Percentiles rank a stretch among this genome's conserved stretches.
Evolutionary conservation across 169 alveolate genomes (phyloP).

Genomic region (Eimeria acervulina): DNA sequence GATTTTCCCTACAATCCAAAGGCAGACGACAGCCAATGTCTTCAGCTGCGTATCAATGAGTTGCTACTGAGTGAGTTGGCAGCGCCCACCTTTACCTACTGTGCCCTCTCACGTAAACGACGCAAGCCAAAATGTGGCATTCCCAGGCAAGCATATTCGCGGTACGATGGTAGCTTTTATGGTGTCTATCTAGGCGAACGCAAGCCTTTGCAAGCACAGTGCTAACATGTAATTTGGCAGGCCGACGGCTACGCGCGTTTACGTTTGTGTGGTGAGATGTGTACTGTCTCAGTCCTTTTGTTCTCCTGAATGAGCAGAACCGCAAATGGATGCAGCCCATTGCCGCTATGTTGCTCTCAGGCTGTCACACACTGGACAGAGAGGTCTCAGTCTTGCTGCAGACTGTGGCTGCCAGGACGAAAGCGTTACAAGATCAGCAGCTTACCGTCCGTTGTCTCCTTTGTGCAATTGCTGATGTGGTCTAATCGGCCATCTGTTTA

Average conservation of each 20-base stretch:
- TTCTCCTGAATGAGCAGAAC: too few relatives aligned
- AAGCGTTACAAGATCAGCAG: not conserved
- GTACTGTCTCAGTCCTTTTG: not conserved
- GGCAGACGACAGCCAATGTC: conserved; percentile 14
- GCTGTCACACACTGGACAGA: conserved; percentile 21
- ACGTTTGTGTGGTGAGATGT: not conserved
- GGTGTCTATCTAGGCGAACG: too few relatives aligned
- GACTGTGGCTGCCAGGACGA: not conserved
- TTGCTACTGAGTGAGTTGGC: conserved; percentile 2
- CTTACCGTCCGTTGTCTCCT: not conserved
- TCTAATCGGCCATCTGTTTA: not conserved
- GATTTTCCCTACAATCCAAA: not conserved
- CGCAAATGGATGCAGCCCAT: not conserved
- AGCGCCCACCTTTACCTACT: not conserved
- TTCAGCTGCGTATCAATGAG: conserved; percentile 30
- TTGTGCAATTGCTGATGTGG: not conserved
- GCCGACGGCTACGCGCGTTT: not conserved
- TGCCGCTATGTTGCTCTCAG: not conserved
- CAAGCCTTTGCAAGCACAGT: not conserved
- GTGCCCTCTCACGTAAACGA: not conserved
- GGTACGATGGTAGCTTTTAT: not conserved
- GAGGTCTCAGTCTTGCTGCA: not conserved
- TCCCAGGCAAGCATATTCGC: not conserved
- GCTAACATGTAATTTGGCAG: not conserved
- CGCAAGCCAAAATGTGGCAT: not conserved